phyloP scores from a whole-genome alignment of 495 filamentous ascomycete genomes.

The Neurospora africana region DNA sequence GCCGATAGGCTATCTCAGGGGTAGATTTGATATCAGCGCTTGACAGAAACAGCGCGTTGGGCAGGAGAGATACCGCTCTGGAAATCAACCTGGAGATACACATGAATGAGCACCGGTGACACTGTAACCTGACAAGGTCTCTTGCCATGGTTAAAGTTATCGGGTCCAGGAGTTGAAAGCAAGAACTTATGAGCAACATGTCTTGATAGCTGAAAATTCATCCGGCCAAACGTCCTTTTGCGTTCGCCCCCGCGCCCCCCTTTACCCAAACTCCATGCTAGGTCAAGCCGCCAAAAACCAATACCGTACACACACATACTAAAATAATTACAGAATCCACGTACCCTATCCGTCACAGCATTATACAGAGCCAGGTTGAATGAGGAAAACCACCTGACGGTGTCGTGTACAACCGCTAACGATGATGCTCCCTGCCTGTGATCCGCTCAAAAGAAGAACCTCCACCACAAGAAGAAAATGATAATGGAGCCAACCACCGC shows the following conservation, averaged over 20 bases:
- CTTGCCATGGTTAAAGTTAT: too few species aligned
- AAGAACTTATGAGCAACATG: not conserved
- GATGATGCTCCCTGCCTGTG: not conserved
- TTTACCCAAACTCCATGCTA: constrained; percentile 9
- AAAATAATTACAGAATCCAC: not conserved
- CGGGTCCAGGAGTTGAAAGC: not conserved
- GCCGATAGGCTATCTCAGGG: not conserved
- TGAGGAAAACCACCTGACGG: not conserved
- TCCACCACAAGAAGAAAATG: constrained; percentile 78
- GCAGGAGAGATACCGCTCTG: not conserved
- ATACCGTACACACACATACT: not conserved
- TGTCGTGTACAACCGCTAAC: not conserved
- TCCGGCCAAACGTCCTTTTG: not conserved
- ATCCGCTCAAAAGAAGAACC: constrained; percentile 71
- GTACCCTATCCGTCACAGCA: not conserved
- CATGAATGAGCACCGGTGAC: not conserved
- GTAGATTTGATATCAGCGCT: not conserved
- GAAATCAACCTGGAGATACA: not conserved
- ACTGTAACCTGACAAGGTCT: too few species aligned
- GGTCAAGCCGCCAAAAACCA: constrained; percentile 1
- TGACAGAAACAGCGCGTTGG: not conserved
- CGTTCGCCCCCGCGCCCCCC: not conserved
- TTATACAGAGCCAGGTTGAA: not conserved
- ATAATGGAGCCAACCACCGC: constrained; percentile 69
- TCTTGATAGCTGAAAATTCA: constrained; percentile 1